phyloP scores from a whole-genome alignment of 352 stramenopile genomes.

The Thalassiosira allenii region DNA sequence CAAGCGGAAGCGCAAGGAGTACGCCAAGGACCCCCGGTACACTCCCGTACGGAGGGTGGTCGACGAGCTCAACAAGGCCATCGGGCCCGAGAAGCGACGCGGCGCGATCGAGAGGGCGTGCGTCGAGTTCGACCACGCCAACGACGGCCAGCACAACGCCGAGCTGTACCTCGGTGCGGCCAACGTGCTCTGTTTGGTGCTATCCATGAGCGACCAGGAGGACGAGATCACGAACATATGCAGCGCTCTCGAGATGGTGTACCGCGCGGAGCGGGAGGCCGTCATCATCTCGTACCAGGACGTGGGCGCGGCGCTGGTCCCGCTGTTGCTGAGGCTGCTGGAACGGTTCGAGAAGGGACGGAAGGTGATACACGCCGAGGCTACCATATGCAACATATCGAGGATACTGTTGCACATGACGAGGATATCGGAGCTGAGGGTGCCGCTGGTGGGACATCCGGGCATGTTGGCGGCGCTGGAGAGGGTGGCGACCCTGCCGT shows the following conservation, averaged over 20 bases:
- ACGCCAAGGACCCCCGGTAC: conserved; percentile 41
- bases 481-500: conserved; percentile 48
- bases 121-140: conserved; percentile 74
- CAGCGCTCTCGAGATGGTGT: conserved; percentile 82
- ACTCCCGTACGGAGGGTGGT: conserved; percentile 25
- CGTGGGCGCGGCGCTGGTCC: conserved; percentile 65
- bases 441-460: conserved; percentile 53
- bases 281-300: conserved; percentile 73
- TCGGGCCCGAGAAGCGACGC: conserved; percentile 60
- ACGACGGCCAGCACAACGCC: conserved; percentile 67
- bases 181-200: conserved; percentile 67
- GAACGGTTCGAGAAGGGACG: conserved; percentile 61
- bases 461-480: conserved; percentile 69
- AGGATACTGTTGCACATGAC: conserved; percentile 76
- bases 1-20: conserved; percentile 52
- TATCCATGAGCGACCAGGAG: conserved; percentile 68
- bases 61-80: conserved; percentile 69
- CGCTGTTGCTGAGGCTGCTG: conserved; percentile 66
- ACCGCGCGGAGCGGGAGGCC: conserved; percentile 60
- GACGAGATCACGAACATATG: conserved; percentile 77
- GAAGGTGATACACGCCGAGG: conserved; percentile 62
- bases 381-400: conserved; percentile 68
- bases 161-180: conserved; percentile 75
- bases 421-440: conserved; percentile 68
- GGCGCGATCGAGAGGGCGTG: conserved; percentile 65